phyloP scores from a whole-genome alignment of 805 yeast genomes.

The Wickerhamomyces silvicola region DNA sequence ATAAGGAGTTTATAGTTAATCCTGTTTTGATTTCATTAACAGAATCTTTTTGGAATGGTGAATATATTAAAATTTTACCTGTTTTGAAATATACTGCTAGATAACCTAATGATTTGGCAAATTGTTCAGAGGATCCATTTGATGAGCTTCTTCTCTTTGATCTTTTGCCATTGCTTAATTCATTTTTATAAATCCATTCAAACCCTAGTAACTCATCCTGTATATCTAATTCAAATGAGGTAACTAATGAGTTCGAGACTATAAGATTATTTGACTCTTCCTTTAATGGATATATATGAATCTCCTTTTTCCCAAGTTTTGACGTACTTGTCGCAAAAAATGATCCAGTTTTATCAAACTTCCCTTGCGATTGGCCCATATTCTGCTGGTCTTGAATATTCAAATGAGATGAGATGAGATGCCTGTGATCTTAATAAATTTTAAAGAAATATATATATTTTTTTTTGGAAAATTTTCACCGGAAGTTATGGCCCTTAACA shows the following conservation, averaged over 20 bases:
- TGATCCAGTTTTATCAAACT: conserved; percentile 25
- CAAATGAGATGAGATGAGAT: neutral
- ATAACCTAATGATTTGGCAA: conserved; percentile 15
- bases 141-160: conserved; percentile 23
- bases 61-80: conserved; percentile 37
- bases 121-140: conserved; percentile 10
- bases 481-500: no score
- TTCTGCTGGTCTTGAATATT: neutral
- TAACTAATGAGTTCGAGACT: conserved; percentile 18
- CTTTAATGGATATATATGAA: conserved; percentile 32
- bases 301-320: conserved; percentile 40
- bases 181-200: conserved; percentile 28
- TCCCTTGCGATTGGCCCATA: conserved; percentile 6
- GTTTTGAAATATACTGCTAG: conserved; percentile 28
- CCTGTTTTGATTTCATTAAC: conserved; percentile 30
- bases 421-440: no score
- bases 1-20: conserved; percentile 22
- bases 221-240: conserved; percentile 34
- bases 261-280: conserved; percentile 12
- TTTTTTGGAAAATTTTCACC: no score
- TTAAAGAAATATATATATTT: no score
- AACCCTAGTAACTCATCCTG: conserved; percentile 31
- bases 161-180: conserved; percentile 10
- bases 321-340: conserved; percentile 34
- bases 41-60: conserved; percentile 36